These are phyloP conservation scores for Xylaria castorea DNA, from an alignment of 495 filamentous ascomycete genomes.

Conservation along the genomic window DNA sequence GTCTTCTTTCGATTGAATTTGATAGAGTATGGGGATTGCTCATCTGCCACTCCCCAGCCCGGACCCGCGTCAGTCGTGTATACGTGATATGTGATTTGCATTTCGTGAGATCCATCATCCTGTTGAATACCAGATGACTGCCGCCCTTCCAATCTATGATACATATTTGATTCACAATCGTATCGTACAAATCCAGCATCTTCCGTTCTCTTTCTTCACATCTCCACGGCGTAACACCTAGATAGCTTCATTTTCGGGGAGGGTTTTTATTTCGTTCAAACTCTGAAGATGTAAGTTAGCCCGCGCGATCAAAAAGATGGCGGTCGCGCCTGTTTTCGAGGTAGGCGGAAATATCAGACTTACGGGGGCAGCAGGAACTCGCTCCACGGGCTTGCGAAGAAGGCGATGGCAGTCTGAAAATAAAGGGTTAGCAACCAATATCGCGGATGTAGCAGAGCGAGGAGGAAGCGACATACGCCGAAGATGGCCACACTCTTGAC, in stretches of 20 bases:
- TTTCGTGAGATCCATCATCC: not conserved
- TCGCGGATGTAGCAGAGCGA: not conserved
- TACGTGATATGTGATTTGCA: constrained; percentile 17
- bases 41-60: not conserved
- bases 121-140: not conserved
- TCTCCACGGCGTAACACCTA: not conserved
- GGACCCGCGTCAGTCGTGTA: constrained; percentile 7
- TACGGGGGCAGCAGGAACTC: constrained; percentile 77
- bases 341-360: constrained; percentile 10
- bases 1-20: not conserved
- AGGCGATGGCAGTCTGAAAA: constrained; percentile 71
- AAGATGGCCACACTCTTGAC: constrained; percentile 76
- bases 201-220: not conserved
- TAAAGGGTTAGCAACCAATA: not conserved
- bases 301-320: not conserved
- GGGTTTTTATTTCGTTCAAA: not conserved
- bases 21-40: not conserved
- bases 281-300: not conserved
- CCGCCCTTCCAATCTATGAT: constrained; percentile 11
- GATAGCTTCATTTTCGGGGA: not conserved
- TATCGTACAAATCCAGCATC: constrained; percentile 22
- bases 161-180: constrained; percentile 6
- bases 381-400: constrained; percentile 76
- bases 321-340: not conserved
- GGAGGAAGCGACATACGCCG: constrained; percentile 63